Evolutionary conservation across 1,284 basidiomycete species (phyloP), one percentile per base, ranked within the genome.

Genomic region (Inonotus hispidus): DNA sequence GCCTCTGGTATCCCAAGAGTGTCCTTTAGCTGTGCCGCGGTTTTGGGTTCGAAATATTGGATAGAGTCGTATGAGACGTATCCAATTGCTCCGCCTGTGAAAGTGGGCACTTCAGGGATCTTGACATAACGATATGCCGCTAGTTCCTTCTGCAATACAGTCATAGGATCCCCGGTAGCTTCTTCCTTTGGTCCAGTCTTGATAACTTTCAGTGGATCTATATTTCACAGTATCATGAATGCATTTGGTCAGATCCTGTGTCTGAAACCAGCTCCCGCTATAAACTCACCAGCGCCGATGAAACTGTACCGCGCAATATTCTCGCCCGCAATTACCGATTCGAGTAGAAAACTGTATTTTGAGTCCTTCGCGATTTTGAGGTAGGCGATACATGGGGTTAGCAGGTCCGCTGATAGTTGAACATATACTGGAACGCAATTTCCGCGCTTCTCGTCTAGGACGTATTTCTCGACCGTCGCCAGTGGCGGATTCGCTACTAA

Each of bases 31-130:
- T 86, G 78, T 47, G 84, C 80, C 32, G 82, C 81, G 3, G 95
- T 96, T 75, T 92, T 94, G 59, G 96, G 93, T 75, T 99, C 97
- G 70, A 99, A 99, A 74, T 99, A 89, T 66, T 92, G 90, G 60
- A 99, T 87, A 71, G 93, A 93, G 72, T 99, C 97, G 76, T 96
- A 99, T 13, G 93, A 85, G 67, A 99, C 93, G 76, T 98, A 99
- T 49, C 97, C 97, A 69, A 99, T 93, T 0, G 96, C 96, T 56
- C 97, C 97, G 55, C 97, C 97, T 29, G 96, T 98, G 72, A 99
- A 98, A 0, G 95, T 96, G 0, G 92, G 88, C 45, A 98, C 81
- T 72, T 95, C 91, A 5, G 93, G 93, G 14, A 98, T 85, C 71
- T 90, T 88, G 71, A 97, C 84, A 72, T 97, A 98, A 72, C 90